Conservation (phyloP, 1,139 yeast genomes). For the Pichia kudriavzevii region DNA sequence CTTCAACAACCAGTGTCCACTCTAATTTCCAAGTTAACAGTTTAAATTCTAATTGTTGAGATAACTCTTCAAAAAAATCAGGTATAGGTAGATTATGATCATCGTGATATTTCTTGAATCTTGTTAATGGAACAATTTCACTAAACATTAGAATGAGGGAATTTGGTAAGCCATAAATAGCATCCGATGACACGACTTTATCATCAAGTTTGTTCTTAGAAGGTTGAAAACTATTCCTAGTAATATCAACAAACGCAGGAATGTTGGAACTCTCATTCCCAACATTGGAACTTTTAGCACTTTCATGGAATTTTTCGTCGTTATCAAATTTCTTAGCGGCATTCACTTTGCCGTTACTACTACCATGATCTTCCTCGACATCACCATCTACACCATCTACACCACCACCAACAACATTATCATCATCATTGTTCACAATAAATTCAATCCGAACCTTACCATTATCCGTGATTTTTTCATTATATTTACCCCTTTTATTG, state of each 20-base stretch:
- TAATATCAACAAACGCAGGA: slow-evolving; percentile 33
- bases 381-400: slow-evolving; percentile 2
- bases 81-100: slow-evolving; percentile 32
- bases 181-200: slow-evolving; percentile 68
- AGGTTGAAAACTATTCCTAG: slow-evolving; percentile 30
- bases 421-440: slow-evolving; percentile 34
- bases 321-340: too few relatives aligned
- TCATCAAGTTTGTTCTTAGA: slow-evolving; percentile 30
- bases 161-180: slow-evolving; percentile 78
- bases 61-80: slow-evolving; percentile 37
- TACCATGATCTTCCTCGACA: not conserved
- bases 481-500: slow-evolving; percentile 28
- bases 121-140: slow-evolving; percentile 57
- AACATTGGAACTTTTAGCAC: too few relatives aligned
- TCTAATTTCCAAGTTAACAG: slow-evolving; percentile 62
- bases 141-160: slow-evolving; percentile 66
- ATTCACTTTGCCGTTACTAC: slow-evolving; percentile 1
- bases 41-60: slow-evolving; percentile 42
- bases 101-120: slow-evolving; percentile 52
- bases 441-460: slow-evolving; percentile 42
- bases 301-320: too few relatives aligned
- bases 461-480: slow-evolving; percentile 34
- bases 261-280: slow-evolving; percentile 19
- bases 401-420: slow-evolving; percentile 5
- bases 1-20: slow-evolving; percentile 38